phyloP scores from a whole-genome alignment of 805 yeast genomes.

The Jamesozyma piceae region DNA sequence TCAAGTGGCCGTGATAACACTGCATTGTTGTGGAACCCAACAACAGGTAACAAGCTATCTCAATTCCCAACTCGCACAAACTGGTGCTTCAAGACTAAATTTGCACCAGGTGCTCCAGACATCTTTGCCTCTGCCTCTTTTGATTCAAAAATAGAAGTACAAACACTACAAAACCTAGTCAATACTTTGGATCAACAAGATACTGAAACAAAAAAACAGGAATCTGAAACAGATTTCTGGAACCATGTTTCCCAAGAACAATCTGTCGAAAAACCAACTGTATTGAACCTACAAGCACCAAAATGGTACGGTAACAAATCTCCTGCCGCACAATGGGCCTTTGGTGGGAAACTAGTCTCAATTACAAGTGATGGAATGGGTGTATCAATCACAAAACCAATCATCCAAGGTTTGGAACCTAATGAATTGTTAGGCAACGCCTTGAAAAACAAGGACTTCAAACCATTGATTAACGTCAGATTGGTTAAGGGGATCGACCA shows the following conservation, averaged over 20 bases:
- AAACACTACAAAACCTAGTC: slow-evolving; percentile 67
- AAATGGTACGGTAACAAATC: slow-evolving; percentile 72
- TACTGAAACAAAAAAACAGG: slow-evolving; percentile 25
- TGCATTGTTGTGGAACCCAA: slow-evolving; percentile 85
- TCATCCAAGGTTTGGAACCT: slow-evolving; percentile 30
- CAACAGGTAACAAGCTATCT: slow-evolving; percentile 60
- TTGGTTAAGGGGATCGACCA: slow-evolving; percentile 33
- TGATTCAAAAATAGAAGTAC: slow-evolving; percentile 73
- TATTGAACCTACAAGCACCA: slow-evolving; percentile 68
- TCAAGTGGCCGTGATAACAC: slow-evolving; percentile 92
- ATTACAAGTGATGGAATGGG: slow-evolving; percentile 38
- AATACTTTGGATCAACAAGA: slow-evolving; percentile 23
- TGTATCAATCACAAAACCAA: slow-evolving; percentile 33
- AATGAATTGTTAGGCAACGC: slow-evolving; percentile 44
- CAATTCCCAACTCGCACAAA: slow-evolving; percentile 86
- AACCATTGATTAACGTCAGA: slow-evolving; percentile 47
- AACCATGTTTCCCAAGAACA: slow-evolving; percentile 59
- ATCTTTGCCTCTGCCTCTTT: slow-evolving; percentile 81
- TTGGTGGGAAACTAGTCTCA: slow-evolving; percentile 79
- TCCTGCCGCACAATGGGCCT: slow-evolving; percentile 69
- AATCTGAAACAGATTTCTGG: slow-evolving; percentile 76
- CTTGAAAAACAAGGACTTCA: slow-evolving; percentile 45
- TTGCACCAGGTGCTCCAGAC: slow-evolving; percentile 85
- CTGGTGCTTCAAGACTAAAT: slow-evolving; percentile 85
- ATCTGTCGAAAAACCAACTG: slow-evolving; percentile 63